Conservation (phyloP, 257 asterid genomes). For the Rehmannia glutinosa region DNA sequence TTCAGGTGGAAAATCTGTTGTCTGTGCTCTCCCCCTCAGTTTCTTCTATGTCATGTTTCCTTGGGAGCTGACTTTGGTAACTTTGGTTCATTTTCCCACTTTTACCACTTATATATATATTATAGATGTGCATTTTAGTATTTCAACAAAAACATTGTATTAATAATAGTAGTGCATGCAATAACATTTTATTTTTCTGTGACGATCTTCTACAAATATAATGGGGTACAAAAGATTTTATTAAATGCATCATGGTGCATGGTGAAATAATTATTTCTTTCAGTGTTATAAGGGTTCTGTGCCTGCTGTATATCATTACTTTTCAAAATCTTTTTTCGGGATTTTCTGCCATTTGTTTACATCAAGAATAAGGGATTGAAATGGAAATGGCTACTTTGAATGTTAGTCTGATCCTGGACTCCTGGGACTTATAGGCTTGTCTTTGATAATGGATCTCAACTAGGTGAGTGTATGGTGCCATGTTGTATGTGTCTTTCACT, state of each 20-base stretch:
- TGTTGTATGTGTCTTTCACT: background rate
- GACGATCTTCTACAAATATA: background rate
- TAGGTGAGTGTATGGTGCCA: background rate
- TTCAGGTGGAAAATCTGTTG: conserved; percentile 49
- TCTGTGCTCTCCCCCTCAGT: background rate
- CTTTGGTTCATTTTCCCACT: conserved; percentile 2
- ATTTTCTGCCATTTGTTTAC: background rate
- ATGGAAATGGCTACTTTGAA: background rate
- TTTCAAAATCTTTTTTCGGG: background rate
- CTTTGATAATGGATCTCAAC: background rate
- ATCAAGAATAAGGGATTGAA: background rate
- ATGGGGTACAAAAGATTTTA: background rate
- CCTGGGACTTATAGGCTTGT: no score
- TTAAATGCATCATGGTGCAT: background rate
- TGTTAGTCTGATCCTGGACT: background rate
- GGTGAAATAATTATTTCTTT: background rate
- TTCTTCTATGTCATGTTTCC: background rate
- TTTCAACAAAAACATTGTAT: background rate
- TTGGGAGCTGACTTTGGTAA: conserved; percentile 1
- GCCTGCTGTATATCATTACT: background rate
- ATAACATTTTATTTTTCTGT: background rate
- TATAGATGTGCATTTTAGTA: background rate
- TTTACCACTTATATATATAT: background rate
- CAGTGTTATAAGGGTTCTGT: background rate
- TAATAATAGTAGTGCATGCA: background rate